Base-by-base conservation (phyloP, 257 asterid species). In the Striga asiatica region DNA sequence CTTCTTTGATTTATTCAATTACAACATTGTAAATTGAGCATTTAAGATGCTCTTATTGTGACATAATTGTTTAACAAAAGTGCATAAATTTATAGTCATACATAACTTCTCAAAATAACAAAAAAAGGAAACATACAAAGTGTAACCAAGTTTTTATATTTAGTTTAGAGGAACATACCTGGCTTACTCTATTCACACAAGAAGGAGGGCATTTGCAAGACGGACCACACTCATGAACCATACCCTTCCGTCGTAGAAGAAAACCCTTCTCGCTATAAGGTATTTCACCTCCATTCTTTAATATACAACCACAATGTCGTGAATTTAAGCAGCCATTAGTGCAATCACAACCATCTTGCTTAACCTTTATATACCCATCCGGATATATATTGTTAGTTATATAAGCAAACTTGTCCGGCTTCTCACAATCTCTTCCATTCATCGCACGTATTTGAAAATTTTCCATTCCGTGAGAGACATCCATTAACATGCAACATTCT, bases 211-310 rank as follows among this genome's bases (percentile, higher is more conserved):
- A 77, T 22, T 68, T 66, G 66, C 93, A 82, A 35, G 46, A 58
- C 1, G 80, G 76, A 1, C 88, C 83, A 34, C 93, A 79, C 67
- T 77, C 85, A 0, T 61, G 63, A 11, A 82, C 67, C 37, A 73
- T 12, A 8, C 57, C 43, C 28, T 41, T 69, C 31, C 58, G 50
- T 37, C 31, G 6, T 7, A 63, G 1, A 6, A 74, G 67, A 1
- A 50, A 35, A 0, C 83, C 69, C n/a, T 46, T 65, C 10, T 48
- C 65, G 22, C 58, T 76, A 67, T 63, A 81, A 8, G 72, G 72
- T 32, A 70, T 56, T 50, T 72, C 72, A 5, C 87, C 78, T 7
- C 71, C 74, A 18, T 77, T 82, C 72, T 56, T 77, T 4, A n/a
- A 1, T 1, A 65, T 62, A 56, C 88, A 80, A 0, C 3, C 27